These are phyloP conservation scores for Sclerotinia nivalis DNA, from an alignment of 2,329 filamentous ascomycete genomes.

Conservation along the genomic window DNA sequence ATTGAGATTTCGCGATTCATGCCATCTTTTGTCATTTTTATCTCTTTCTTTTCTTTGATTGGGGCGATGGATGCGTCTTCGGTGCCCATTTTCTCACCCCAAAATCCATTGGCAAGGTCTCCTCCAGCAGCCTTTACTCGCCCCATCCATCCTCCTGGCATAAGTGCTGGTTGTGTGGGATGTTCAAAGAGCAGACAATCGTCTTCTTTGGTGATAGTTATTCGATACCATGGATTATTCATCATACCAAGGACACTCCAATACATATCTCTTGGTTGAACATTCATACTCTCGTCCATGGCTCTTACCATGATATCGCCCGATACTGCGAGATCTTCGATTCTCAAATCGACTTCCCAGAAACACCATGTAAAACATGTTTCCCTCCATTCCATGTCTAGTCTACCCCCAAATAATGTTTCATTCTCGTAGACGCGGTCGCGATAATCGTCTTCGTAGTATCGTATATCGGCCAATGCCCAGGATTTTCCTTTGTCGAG, in stretches of 20 bases:
- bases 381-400: slow-evolving; percentile 83
- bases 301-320: slow-evolving; percentile 78
- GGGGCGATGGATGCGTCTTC: slow-evolving; percentile 48
- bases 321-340: slow-evolving; percentile 61
- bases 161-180: slow-evolving; percentile 76
- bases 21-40: slow-evolving; percentile 74
- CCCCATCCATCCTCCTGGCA: slow-evolving; percentile 91
- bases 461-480: slow-evolving; percentile 74
- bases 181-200: slow-evolving; percentile 76
- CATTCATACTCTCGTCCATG: slow-evolving; percentile 88
- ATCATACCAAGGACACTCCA: slow-evolving; percentile 97
- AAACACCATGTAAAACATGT: slow-evolving; percentile 90
- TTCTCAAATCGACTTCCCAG: slow-evolving; percentile 72
- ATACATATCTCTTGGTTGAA: slow-evolving; percentile 91
- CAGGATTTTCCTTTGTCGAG: slow-evolving; percentile 81
- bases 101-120: slow-evolving; percentile 76
- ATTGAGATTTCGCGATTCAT: slow-evolving; percentile 64
- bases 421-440: slow-evolving; percentile 56
- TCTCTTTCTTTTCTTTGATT: slow-evolving; percentile 60
- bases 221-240: slow-evolving; percentile 93
- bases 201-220: slow-evolving; percentile 71
- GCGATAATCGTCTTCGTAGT: slow-evolving; percentile 84
- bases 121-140: slow-evolving; percentile 80
- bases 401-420: slow-evolving; percentile 69
- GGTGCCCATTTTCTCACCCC: slow-evolving; percentile 71